Evolutionary conservation across 805 yeast species (phyloP).

Genomic region (Nakazawaea wickerhamii): DNA sequence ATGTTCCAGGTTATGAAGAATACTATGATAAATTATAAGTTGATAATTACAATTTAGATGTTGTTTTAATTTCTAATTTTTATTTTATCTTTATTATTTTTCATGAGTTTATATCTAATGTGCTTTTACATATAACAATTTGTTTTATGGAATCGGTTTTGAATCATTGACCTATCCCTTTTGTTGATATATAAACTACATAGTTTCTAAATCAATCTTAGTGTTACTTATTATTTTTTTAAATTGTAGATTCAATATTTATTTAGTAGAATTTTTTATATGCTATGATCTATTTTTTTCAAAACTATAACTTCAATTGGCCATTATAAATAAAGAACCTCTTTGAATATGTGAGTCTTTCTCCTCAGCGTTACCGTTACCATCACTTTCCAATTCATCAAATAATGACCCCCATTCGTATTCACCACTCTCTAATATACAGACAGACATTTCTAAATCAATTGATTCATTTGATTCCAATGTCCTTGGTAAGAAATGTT

Average conservation of each 20-base stretch:
- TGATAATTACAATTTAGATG: neutral
- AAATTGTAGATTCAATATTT: no score
- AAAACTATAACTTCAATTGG: neutral
- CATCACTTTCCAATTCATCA: constrained; percentile 35
- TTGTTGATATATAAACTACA: constrained; percentile 2
- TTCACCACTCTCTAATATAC: constrained; percentile 70
- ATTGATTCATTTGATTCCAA: constrained; percentile 38
- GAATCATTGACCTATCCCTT: neutral
- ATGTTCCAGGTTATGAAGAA: constrained; percentile 98
- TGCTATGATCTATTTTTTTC: neutral
- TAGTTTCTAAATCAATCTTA: constrained; percentile 6
- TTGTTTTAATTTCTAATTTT: neutral
- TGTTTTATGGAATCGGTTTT: constrained; percentile 6
- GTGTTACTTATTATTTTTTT: constrained; percentile 6
- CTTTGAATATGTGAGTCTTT: constrained; percentile 5
- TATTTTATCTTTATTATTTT: neutral
- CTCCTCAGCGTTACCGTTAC: constrained; percentile 15
- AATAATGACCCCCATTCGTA: constrained; percentile 74
- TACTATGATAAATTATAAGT: constrained; percentile 87
- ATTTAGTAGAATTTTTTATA: no score
- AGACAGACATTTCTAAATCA: constrained; percentile 46
- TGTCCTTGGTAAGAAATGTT: constrained; percentile 40
- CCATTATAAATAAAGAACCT: constrained; percentile 5
- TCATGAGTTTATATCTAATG: constrained; percentile 11
- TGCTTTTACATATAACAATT: constrained; percentile 5